phyloP scores from a whole-genome alignment of 768 basidiomycete species.

The Boletus sp. region DNA sequence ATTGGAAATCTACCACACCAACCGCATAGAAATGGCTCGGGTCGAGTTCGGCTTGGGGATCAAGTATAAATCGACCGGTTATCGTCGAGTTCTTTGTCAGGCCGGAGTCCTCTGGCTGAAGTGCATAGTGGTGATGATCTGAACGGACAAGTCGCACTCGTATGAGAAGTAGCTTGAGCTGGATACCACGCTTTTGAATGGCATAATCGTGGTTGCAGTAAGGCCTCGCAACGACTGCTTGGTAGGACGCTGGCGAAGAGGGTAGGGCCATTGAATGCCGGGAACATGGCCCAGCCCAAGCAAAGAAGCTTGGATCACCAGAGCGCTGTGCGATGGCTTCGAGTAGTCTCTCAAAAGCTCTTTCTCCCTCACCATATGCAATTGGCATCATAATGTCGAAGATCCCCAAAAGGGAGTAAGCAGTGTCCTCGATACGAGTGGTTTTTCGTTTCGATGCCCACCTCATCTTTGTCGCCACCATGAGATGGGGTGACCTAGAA shows the following conservation, averaged over 20 bases:
- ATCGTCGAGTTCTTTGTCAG: background rate
- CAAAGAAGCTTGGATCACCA: constrained; percentile 13
- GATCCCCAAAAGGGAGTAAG: constrained; percentile 11
- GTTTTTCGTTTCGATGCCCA: constrained; percentile 15
- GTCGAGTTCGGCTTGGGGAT: background rate
- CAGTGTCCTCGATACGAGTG: constrained; percentile 6
- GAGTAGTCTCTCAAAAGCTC: constrained; percentile 8
- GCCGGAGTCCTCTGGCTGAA: background rate
- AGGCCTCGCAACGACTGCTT: background rate
- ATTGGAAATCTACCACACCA: constrained; percentile 8
- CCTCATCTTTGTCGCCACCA: constrained; percentile 13
- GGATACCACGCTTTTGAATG: constrained; percentile 10
- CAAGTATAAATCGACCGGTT: background rate
- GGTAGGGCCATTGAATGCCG: constrained; percentile 6
- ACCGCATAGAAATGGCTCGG: background rate
- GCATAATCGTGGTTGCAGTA: constrained; percentile 5
- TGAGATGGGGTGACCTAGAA: background rate
- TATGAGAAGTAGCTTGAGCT: constrained; percentile 7
- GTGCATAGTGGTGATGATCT: background rate
- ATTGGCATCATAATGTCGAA: constrained; percentile 12
- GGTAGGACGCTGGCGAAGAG: constrained; percentile 11
- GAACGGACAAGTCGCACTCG: background rate
- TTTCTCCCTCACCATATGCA: constrained; percentile 11
- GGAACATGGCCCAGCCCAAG: constrained; percentile 9
- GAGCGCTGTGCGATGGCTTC: constrained; percentile 13